phyloP scores from a whole-genome alignment of 352 stramenopile species.

The Elongisporangium senticosum region DNA sequence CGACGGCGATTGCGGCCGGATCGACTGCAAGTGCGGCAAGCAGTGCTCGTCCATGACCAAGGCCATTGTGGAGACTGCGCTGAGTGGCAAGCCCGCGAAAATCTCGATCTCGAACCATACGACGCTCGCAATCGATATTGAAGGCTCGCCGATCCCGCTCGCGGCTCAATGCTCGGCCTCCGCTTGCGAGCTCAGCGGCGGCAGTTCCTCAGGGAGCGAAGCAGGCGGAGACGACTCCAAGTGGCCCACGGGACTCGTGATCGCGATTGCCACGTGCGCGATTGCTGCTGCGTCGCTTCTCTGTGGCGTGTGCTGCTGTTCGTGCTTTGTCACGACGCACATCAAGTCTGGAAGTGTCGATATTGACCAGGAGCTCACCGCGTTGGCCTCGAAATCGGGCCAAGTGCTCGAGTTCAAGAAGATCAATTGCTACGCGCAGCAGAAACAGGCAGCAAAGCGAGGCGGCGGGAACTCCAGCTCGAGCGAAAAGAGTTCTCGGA shows the following conservation, averaged over 20 bases:
- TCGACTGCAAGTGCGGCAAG: constrained; percentile 61
- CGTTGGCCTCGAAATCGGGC: constrained; percentile 34
- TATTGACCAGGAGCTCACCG: constrained; percentile 37
- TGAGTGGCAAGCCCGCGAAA: constrained; percentile 65
- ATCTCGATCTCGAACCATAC: constrained; percentile 37
- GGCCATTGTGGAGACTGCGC: constrained; percentile 47
- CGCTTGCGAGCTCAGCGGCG: constrained; percentile 41
- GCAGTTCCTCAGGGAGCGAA: constrained; percentile 20
- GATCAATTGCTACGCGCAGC: constrained; percentile 39
- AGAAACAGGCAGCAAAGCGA: constrained; percentile 3
- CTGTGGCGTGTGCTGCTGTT: constrained; percentile 28
- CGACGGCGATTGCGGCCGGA: constrained; percentile 30
- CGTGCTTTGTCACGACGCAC: constrained; percentile 28
- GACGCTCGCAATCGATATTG: constrained; percentile 57
- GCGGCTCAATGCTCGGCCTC: constrained; percentile 57
- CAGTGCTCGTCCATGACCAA: constrained; percentile 61
- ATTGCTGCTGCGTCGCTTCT: constrained; percentile 18
- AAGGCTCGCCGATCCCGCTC: constrained; percentile 63
- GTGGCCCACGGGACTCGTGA: constrained; percentile 21
- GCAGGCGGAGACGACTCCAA: constrained; percentile 11
- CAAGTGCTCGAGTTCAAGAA: constrained; percentile 48
- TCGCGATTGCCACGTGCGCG: constrained; percentile 30
- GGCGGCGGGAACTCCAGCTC: neutral
- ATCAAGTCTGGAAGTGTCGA: constrained; percentile 15
- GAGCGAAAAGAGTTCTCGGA: constrained; percentile 4